Evolutionary conservation across 805 yeast species (phyloP).

Genomic region (Alloascoidea africana): DNA sequence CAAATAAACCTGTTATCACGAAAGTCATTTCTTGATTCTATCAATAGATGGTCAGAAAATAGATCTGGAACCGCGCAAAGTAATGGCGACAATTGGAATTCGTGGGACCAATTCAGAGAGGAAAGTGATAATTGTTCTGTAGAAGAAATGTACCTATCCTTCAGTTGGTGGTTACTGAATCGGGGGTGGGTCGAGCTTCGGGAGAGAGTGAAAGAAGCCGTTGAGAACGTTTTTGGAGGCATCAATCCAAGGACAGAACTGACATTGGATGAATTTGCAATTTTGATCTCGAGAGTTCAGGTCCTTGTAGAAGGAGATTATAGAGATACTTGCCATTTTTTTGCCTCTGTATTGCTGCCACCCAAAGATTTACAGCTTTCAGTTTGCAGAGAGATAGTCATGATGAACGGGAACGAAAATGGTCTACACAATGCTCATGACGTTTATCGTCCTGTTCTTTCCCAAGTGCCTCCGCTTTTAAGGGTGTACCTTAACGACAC

Average conservation of each 20-base stretch:
- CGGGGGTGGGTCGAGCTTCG: conserved; percentile 62
- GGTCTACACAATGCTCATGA: background rate
- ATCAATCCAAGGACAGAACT: conserved; percentile 65
- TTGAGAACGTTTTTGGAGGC: conserved; percentile 42
- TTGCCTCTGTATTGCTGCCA: conserved; percentile 25
- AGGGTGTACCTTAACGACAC: conserved; percentile 26
- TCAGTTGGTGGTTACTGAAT: conserved; percentile 90
- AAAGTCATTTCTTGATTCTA: conserved; percentile 67
- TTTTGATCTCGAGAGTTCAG: conserved; percentile 24
- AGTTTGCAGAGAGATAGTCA: too few species aligned
- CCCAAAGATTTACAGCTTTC: conserved; percentile 34
- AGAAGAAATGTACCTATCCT: conserved; percentile 40
- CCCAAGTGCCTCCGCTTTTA: conserved; percentile 12
- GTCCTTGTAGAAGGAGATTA: conserved; percentile 2
- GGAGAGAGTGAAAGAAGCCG: conserved; percentile 35
- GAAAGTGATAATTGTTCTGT: too few species aligned
- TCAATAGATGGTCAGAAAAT: conserved; percentile 50
- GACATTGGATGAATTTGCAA: conserved; percentile 42
- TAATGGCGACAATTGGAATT: background rate
- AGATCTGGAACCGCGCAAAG: conserved; percentile 6
- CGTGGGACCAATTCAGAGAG: background rate
- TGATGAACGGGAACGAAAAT: too few species aligned
- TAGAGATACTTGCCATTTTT: conserved; percentile 12
- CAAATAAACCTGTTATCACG: conserved; percentile 85
- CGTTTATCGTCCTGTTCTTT: background rate